Evolutionary conservation across 2,329 filamentous ascomycete species (phyloP).

Genomic region (Colletotrichum plurivorum): DNA sequence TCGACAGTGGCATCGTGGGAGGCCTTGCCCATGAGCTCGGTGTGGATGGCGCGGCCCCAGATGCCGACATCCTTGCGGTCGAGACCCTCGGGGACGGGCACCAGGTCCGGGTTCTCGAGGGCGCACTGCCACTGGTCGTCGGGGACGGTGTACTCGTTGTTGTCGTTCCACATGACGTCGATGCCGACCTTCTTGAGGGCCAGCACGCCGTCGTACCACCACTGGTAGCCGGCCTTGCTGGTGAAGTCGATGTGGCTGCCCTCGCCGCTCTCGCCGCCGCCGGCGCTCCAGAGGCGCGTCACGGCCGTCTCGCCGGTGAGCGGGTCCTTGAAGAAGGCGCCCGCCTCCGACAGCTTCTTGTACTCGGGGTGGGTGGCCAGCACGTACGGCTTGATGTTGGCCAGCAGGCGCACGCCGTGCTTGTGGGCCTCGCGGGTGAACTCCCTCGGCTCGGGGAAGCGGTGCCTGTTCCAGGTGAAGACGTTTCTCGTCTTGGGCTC

Average conservation of each 20-base stretch:
- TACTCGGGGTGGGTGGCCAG: slow-evolving; percentile 78
- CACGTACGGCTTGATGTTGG: slow-evolving; percentile 82
- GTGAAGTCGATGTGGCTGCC: slow-evolving; percentile 83
- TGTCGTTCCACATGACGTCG: slow-evolving; percentile 85
- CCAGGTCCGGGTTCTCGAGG: slow-evolving; percentile 59
- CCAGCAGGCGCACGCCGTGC: slow-evolving; percentile 76
- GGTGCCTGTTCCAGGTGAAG: slow-evolving; percentile 78
- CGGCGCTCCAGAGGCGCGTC: slow-evolving; percentile 79
- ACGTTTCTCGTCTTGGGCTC: slow-evolving; percentile 80
- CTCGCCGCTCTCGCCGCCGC: slow-evolving; percentile 77
- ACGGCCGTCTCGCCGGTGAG: slow-evolving; percentile 65
- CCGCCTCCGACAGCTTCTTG: slow-evolving; percentile 67
- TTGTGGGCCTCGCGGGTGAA: slow-evolving; percentile 75
- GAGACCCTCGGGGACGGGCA: slow-evolving; percentile 51
- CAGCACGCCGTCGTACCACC: slow-evolving; percentile 80
- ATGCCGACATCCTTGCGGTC: slow-evolving; percentile 69
- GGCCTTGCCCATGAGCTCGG: slow-evolving; percentile 79
- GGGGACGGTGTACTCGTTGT: slow-evolving; percentile 80
- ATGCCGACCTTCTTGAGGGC: slow-evolving; percentile 74
- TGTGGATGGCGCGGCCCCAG: slow-evolving; percentile 79
- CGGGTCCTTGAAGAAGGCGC: slow-evolving; percentile 76
- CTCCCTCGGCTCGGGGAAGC: slow-evolving; percentile 77
- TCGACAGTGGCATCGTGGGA: slow-evolving; percentile 77
- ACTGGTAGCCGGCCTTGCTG: slow-evolving; percentile 74
- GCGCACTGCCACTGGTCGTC: slow-evolving; percentile 76